These are phyloP conservation scores for Aureobasidium pullulans DNA, from an alignment of 2,329 filamentous ascomycete genomes.

Conservation along the genomic window DNA sequence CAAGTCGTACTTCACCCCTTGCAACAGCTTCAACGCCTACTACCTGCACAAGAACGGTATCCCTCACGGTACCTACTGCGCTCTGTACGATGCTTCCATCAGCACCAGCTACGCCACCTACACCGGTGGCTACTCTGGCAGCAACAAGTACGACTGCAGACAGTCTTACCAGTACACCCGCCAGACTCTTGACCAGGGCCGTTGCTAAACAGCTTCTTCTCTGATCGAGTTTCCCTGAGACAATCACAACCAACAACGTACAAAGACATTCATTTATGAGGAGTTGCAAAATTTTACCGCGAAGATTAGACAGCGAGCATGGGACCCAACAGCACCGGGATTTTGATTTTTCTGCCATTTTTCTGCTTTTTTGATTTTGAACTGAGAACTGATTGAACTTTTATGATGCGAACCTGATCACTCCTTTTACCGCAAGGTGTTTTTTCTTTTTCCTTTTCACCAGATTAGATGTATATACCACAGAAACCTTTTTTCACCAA, in stretches of 20 bases:
- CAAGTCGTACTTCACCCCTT: slow-evolving; percentile 15
- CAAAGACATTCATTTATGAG: not conserved
- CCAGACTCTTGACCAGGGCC: slow-evolving; percentile 12
- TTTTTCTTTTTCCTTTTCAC: not conserved
- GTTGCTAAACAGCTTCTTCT: slow-evolving; percentile 6
- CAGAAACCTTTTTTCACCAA: not conserved
- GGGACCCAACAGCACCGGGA: not conserved
- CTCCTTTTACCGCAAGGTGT: not conserved
- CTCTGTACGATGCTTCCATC: slow-evolving; percentile 19
- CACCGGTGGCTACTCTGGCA: slow-evolving; percentile 14
- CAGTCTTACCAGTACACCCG: slow-evolving; percentile 16
- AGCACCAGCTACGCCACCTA: slow-evolving; percentile 16
- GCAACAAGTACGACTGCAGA: slow-evolving; percentile 15
- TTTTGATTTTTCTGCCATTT: not conserved
- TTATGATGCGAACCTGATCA: not conserved
- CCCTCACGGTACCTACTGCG: slow-evolving; percentile 20
- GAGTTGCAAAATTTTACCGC: not conserved
- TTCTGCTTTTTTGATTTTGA: not conserved
- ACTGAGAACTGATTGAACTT: not conserved
- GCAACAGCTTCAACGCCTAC: slow-evolving; percentile 21
- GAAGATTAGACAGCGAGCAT: not conserved
- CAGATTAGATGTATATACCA: not conserved
- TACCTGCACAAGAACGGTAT: slow-evolving; percentile 19
- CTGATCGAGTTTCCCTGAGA: not conserved
- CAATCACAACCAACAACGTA: not conserved